A percentile compares a stretch with the other conserved stretches of the same genome.
phyloP scores from a whole-genome alignment of 1,284 basidiomycete genomes.

The Sanghuangporus baumii region DNA sequence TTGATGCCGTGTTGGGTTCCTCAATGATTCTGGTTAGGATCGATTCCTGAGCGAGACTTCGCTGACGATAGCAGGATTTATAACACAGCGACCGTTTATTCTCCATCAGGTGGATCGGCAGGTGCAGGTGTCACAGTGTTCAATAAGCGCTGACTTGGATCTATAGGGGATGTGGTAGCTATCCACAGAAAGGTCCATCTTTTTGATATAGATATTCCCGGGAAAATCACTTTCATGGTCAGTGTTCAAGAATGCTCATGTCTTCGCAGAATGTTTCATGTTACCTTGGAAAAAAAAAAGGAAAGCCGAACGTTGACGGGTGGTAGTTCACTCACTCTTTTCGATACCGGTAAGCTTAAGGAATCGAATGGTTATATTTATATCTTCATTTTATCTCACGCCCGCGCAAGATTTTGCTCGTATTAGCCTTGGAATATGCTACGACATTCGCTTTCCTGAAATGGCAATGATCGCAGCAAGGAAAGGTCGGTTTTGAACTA shows the following conservation, averaged over 20 bases:
- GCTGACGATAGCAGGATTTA: slow-evolving; percentile 65
- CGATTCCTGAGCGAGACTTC: slow-evolving; percentile 80
- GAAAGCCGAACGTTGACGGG: slow-evolving; percentile 92
- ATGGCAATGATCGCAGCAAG: slow-evolving; percentile 89
- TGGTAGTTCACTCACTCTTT: slow-evolving; percentile 72
- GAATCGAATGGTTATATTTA: background rate
- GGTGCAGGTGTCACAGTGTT: background rate
- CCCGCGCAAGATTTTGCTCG: slow-evolving; percentile 69
- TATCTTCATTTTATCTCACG: background rate
- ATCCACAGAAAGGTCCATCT: slow-evolving; percentile 93
- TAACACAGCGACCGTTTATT: slow-evolving; percentile 90
- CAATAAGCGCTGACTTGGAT: slow-evolving; percentile 1
- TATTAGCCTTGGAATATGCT: slow-evolving; percentile 89
- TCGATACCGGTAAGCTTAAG: slow-evolving; percentile 71
- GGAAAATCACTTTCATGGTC: slow-evolving; percentile 94
- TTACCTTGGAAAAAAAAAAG: slow-evolving; percentile 32
- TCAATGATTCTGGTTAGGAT: slow-evolving; percentile 43
- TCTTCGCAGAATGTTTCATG: background rate
- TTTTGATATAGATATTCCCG: slow-evolving; percentile 98
- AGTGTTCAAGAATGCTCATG: slow-evolving; percentile 15
- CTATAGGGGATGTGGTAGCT: slow-evolving; percentile 60
- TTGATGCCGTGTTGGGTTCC: background rate
- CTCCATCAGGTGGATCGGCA: slow-evolving; percentile 63
- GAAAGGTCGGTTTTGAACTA: slow-evolving; percentile 46
- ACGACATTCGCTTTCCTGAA: slow-evolving; percentile 93